Evolutionary conservation across 352 stramenopile species (phyloP).

Genomic region (Globisporangium recalcitrans): DNA sequence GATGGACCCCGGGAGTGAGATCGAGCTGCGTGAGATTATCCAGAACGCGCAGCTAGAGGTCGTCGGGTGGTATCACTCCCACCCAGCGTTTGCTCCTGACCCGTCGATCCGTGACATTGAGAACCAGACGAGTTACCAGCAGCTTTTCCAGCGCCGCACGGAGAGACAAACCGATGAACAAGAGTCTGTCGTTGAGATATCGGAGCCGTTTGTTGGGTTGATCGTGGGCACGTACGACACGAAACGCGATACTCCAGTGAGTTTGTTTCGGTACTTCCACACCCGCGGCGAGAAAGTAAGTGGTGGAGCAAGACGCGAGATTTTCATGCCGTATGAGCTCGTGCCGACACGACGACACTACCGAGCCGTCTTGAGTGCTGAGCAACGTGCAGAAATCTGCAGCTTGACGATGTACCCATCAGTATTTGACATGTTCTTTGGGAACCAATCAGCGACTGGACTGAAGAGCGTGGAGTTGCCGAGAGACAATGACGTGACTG

Average conservation of each 20-base stretch:
- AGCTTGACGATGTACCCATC: constrained; percentile 36
- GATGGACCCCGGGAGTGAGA: constrained; percentile 92
- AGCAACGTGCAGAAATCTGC: constrained; percentile 28
- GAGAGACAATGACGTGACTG: not conserved
- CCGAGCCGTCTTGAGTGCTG: constrained; percentile 38
- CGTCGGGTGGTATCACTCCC: constrained; percentile 94
- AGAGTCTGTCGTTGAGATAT: constrained; percentile 20
- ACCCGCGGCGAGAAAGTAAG: constrained; percentile 67
- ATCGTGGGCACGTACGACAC: constrained; percentile 93
- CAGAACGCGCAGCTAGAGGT: constrained; percentile 84
- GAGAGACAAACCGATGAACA: constrained; percentile 13
- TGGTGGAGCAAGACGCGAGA: constrained; percentile 36
- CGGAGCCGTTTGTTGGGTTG: constrained; percentile 91
- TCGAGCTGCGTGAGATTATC: constrained; percentile 89
- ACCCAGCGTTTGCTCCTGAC: constrained; percentile 91
- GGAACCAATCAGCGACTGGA: not conserved
- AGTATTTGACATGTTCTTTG: constrained; percentile 23
- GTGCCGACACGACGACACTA: constrained; percentile 49
- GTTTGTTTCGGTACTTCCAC: constrained; percentile 85
- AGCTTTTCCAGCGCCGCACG: constrained; percentile 72
- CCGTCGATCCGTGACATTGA: constrained; percentile 92
- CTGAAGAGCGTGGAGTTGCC: not conserved
- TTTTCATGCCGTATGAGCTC: constrained; percentile 70
- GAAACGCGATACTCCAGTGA: constrained; percentile 58
- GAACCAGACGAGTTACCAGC: constrained; percentile 92